Conservation (phyloP, 1,139 yeast genomes). For the Taiozyma onychis region DNA sequence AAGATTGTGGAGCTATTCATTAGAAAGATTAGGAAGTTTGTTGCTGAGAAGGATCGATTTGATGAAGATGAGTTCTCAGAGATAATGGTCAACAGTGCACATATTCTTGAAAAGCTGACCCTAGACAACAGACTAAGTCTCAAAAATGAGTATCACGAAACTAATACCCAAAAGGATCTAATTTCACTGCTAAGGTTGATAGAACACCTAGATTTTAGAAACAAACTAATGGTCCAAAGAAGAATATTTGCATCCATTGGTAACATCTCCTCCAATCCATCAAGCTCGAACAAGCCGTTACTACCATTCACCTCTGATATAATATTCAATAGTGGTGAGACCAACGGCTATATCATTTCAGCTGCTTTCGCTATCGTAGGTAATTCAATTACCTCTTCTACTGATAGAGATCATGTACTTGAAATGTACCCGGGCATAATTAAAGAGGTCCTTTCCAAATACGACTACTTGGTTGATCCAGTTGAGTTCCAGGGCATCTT, state of each 20-base stretch:
- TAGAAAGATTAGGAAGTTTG: slow-evolving; percentile 6
- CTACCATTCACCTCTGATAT: neutral
- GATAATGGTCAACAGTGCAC: slow-evolving; percentile 11
- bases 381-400: slow-evolving; percentile 19
- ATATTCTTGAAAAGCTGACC: slow-evolving; percentile 16
- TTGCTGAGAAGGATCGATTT: slow-evolving; percentile 2
- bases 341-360: slow-evolving; percentile 21
- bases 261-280: slow-evolving; percentile 20
- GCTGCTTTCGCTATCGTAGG: slow-evolving; percentile 21
- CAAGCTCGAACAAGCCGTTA: slow-evolving; percentile 12
- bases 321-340: slow-evolving; percentile 2
- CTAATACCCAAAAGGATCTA: slow-evolving; percentile 7
- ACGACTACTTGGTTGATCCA: slow-evolving; percentile 18
- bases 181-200: slow-evolving; percentile 5
- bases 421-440: slow-evolving; percentile 15
- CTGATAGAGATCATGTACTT: slow-evolving; percentile 16
- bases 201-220: slow-evolving; percentile 12
- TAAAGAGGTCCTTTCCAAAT: slow-evolving; percentile 9
- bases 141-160: slow-evolving; percentile 10
- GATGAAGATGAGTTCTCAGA: slow-evolving; percentile 23
- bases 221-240: slow-evolving; percentile 17
- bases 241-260: slow-evolving; percentile 20
- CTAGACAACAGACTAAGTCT: slow-evolving; percentile 11
- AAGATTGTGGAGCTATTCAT: slow-evolving; percentile 8
- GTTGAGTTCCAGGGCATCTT: slow-evolving; percentile 23